phyloP scores from a whole-genome alignment of 257 asterid species.

The Solanum appendiculatum region DNA sequence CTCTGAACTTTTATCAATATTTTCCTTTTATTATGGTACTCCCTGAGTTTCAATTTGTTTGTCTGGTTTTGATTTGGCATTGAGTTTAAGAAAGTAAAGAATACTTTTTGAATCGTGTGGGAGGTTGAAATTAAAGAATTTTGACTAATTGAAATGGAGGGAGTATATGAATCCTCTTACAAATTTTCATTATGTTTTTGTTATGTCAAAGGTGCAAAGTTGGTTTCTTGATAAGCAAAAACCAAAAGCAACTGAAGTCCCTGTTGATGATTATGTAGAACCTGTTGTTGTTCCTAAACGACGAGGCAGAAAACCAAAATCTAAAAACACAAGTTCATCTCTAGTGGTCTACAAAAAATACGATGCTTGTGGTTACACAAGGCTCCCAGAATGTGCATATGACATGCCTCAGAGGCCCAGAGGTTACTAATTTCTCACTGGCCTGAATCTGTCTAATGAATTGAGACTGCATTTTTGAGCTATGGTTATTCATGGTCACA shows the following conservation, averaged over 20 bases:
- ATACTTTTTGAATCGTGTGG: background rate
- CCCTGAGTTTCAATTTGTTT: background rate
- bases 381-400: conserved; percentile 1
- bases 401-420: conserved; percentile 1
- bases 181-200: background rate
- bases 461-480: background rate
- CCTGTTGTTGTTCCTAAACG: background rate
- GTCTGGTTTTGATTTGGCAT: background rate
- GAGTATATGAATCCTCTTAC: background rate
- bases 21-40: background rate
- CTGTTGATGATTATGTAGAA: background rate
- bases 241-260: conserved; percentile 14
- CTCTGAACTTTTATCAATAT: background rate
- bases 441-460: background rate
- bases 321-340: conserved; percentile 20
- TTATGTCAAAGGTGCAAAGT: conserved; percentile 41
- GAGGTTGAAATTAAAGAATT: background rate
- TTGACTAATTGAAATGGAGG: background rate
- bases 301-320: conserved; percentile 12
- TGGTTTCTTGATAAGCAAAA: conserved; percentile 51
- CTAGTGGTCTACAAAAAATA: background rate
- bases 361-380: background rate
- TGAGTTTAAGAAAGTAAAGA: background rate
- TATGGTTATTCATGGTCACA: background rate
- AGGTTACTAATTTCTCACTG: background rate